A percentile compares a stretch with the other conserved stretches of the same genome.
Conservation (phyloP, 169 alveolate genomes). For the Cryptosporidium sp. region DNA sequence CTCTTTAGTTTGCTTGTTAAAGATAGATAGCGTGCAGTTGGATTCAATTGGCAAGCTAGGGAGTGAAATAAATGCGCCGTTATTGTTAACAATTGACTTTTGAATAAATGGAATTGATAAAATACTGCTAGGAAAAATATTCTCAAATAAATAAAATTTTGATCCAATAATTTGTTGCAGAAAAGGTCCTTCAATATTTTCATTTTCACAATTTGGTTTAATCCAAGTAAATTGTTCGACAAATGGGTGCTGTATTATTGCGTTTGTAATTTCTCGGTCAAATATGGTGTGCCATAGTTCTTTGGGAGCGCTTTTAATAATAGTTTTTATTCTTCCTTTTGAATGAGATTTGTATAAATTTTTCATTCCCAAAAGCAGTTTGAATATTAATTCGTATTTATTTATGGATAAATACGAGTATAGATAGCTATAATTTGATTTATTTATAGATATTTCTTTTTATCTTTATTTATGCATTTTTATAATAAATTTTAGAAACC, state of each 20-base stretch:
- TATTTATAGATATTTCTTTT: not conserved
- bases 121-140: constrained; percentile 41
- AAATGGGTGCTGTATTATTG: constrained; percentile 19
- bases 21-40: constrained; percentile 22
- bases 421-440: not conserved
- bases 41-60: constrained; percentile 15
- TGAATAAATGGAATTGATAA: constrained; percentile 62
- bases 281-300: constrained; percentile 26
- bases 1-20: constrained; percentile 17
- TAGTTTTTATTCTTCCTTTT: constrained; percentile 35
- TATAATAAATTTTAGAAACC: not conserved
- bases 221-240: constrained; percentile 48
- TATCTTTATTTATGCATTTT: not conserved
- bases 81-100: constrained; percentile 17
- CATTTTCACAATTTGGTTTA: constrained; percentile 27
- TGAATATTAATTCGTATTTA: not conserved
- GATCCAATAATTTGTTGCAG: constrained; percentile 3
- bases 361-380: constrained; percentile 1
- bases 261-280: constrained; percentile 37
- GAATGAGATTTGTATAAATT: constrained; percentile 12
- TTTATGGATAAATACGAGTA: not conserved
- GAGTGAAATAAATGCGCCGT: constrained; percentile 28
- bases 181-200: not conserved
- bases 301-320: constrained; percentile 1
- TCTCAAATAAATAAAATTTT: constrained; percentile 31